phyloP scores from a whole-genome alignment of 164 flowering plant genomes.

The Magnolia officinalis region DNA sequence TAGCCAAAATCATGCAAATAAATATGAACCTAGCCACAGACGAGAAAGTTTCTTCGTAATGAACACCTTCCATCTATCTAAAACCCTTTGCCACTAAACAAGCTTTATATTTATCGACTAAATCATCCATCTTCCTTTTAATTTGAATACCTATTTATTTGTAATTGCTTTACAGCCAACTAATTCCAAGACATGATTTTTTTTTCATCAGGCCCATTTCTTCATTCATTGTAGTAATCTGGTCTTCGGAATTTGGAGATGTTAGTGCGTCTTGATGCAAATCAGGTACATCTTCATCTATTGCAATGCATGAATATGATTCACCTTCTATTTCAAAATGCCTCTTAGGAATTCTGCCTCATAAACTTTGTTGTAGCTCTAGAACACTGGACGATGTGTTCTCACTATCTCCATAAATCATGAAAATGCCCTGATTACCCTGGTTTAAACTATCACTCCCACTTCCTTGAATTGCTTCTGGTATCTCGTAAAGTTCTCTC shows the following conservation, averaged over 20 bases:
- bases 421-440: not conserved
- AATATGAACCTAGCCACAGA: not conserved
- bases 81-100: not conserved
- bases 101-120: not conserved
- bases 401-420: not conserved
- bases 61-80: not conserved
- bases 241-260: not conserved
- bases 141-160: not conserved
- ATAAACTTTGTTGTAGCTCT: no score
- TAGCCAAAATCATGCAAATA: not conserved
- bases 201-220: not conserved
- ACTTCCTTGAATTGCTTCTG: not conserved
- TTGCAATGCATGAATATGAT: no score
- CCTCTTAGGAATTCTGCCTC: not conserved
- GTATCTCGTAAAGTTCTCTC: not conserved
- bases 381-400: not conserved
- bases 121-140: not conserved
- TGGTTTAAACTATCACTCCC: not conserved
- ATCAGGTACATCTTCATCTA: not conserved
- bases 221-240: not conserved
- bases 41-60: not conserved
- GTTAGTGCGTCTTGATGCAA: not conserved
- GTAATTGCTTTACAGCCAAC: no score
- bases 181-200: not conserved
- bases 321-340: not conserved